Evolutionary conservation across 2,329 filamentous ascomycete genomes (phyloP).

Genomic region (Endocalyx cinctus): DNA sequence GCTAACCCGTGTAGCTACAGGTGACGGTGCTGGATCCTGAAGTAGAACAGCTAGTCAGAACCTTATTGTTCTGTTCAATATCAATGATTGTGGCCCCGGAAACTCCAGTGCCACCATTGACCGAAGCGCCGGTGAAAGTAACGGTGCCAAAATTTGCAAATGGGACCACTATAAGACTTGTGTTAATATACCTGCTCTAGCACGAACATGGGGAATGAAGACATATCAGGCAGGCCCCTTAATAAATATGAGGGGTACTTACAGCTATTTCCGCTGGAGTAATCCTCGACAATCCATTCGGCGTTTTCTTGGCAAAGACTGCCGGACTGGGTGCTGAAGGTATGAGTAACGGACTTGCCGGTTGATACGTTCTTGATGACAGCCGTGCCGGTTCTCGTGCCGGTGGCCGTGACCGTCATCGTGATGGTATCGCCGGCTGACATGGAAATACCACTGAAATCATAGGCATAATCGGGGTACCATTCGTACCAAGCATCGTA

Average conservation of each 20-base stretch:
- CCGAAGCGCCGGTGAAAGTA: conserved; percentile 36
- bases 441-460: conserved; percentile 43
- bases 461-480: conserved; percentile 52
- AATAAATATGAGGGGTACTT: too few relatives aligned
- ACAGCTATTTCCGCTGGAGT: conserved; percentile 31
- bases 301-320: conserved; percentile 51
- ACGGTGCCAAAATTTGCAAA: conserved; percentile 43
- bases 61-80: conserved; percentile 36
- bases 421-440: conserved; percentile 4
- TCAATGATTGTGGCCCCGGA: conserved; percentile 39
- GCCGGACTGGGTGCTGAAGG: conserved; percentile 38
- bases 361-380: conserved; percentile 48
- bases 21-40: conserved; percentile 21
- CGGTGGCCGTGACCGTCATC: conserved; percentile 31
- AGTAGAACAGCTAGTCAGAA: conserved; percentile 29
- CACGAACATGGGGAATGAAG: too few relatives aligned
- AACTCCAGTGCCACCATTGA: conserved; percentile 31
- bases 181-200: too few relatives aligned
- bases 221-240: too few relatives aligned
- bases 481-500: conserved; percentile 59
- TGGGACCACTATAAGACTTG: too few relatives aligned
- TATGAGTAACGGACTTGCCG: conserved; percentile 47
- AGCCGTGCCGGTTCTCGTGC: conserved; percentile 38
- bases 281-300: conserved; percentile 61
- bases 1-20: conserved; percentile 16